Conservation (phyloP, 345 rosid genomes). For the Brassica nigra region DNA sequence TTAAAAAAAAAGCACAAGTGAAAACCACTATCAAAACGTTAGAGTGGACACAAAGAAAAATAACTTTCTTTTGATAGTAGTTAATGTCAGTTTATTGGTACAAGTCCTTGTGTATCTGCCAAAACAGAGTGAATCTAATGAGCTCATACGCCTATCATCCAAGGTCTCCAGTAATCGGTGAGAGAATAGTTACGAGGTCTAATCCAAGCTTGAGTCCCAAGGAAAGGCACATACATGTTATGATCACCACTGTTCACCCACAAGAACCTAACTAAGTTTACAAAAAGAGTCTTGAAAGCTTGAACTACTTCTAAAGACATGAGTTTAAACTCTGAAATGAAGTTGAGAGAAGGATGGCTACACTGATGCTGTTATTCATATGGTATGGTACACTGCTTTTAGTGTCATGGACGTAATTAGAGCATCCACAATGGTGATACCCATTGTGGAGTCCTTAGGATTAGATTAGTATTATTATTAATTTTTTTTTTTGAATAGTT, state of each 20-base stretch:
- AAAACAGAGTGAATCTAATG: background rate
- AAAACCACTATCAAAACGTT: background rate
- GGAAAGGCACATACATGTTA: conserved; percentile 47
- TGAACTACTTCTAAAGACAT: background rate
- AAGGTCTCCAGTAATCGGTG: conserved; percentile 64
- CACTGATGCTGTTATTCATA: no score
- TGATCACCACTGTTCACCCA: conserved; percentile 57
- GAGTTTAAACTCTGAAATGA: no score
- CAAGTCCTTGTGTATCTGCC: background rate
- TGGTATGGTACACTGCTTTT: no score
- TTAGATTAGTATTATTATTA: no score
- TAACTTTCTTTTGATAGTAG: background rate
- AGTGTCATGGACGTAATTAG: no score
- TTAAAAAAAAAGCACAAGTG: background rate
- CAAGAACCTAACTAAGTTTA: background rate
- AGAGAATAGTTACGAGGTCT: conserved; percentile 53
- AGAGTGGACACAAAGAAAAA: background rate
- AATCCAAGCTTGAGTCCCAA: conserved; percentile 65
- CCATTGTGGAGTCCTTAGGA: no score
- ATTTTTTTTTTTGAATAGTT: no score
- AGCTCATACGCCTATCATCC: conserved; percentile 40
- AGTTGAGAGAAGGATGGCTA: no score
- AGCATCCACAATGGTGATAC: no score
- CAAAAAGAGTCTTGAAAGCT: no score
- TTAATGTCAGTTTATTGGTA: background rate